Conservation (phyloP, 2,329 filamentous ascomycete genomes). For the Thelonectria olida region DNA sequence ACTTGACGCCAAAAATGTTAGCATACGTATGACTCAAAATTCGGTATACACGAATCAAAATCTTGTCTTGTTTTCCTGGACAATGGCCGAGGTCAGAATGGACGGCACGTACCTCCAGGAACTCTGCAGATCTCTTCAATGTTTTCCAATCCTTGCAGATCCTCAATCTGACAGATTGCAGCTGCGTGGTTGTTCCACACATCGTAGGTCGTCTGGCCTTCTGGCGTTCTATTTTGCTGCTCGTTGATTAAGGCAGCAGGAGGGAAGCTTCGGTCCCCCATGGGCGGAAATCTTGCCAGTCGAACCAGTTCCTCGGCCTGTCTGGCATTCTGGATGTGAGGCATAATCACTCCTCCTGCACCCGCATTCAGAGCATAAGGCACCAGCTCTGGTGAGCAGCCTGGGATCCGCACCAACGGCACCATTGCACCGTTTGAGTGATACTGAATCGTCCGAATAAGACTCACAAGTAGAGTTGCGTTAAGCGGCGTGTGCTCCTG, state of each 20-base stretch:
- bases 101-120: conserved; percentile 1
- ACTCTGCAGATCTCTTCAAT: conserved; percentile 17
- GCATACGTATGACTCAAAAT: background rate
- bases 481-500: conserved; percentile 22
- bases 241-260: background rate
- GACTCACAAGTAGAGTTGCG: conserved; percentile 12
- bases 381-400: conserved; percentile 6
- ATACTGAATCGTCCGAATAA: conserved; percentile 21
- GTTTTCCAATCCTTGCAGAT: conserved; percentile 16
- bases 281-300: conserved; percentile 15
- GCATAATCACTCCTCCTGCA: conserved; percentile 12
- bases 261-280: conserved; percentile 14
- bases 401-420: conserved; percentile 14
- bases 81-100: background rate
- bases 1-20: background rate
- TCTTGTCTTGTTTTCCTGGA: background rate
- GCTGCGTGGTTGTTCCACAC: conserved; percentile 19
- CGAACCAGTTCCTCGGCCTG: conserved; percentile 15
- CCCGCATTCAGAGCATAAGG: conserved; percentile 7
- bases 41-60: background rate
- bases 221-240: background rate
- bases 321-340: conserved; percentile 20
- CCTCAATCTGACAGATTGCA: conserved; percentile 16
- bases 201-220: conserved; percentile 10
- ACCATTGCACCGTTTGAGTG: conserved; percentile 21